phyloP scores from a whole-genome alignment of 1,284 basidiomycete genomes.

The Afroboletus lepidellus region DNA sequence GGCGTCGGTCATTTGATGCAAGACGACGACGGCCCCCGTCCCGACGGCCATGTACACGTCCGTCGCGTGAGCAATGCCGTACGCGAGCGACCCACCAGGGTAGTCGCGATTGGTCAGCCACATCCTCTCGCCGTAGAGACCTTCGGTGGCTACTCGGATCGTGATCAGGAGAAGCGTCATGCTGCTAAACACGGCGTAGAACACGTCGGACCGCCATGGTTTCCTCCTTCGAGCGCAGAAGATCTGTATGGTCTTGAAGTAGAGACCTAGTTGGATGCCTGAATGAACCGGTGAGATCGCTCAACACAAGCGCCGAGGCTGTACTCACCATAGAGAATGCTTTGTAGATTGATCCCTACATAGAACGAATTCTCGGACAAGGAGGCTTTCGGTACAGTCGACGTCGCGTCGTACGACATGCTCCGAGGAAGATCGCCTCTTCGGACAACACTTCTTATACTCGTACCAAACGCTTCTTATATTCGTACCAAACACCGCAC shows the following conservation, averaged over 20 bases:
- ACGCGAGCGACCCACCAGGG: conserved; percentile 7
- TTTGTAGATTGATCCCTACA: conserved; percentile 8
- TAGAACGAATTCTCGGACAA: conserved; percentile 6
- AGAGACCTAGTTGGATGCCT: conserved; percentile 11
- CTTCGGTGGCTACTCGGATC: not conserved
- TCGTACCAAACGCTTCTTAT: not conserved
- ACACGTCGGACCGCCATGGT: conserved; percentile 1
- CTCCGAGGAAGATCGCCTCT: not conserved
- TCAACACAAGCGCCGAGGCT: not conserved
- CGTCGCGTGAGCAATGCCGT: not conserved
- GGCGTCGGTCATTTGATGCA: not conserved
- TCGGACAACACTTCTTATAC: not conserved
- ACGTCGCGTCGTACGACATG: not conserved
- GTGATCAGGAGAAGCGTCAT: conserved; percentile 11
- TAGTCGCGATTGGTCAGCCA: conserved; percentile 7
- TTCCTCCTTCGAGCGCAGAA: not conserved
- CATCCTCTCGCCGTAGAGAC: conserved; percentile 2
- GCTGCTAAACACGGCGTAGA: conserved; percentile 16
- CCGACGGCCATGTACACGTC: conserved; percentile 4
- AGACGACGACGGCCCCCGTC: not conserved
- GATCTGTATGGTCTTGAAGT: conserved; percentile 8
- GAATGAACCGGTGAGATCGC: not conserved
- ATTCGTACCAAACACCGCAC: not conserved
- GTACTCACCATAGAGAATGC: conserved; percentile 12
- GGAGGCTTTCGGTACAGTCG: not conserved